Conservation (phyloP, 2,329 filamentous ascomycete species). For the Microdochium paspali region DNA sequence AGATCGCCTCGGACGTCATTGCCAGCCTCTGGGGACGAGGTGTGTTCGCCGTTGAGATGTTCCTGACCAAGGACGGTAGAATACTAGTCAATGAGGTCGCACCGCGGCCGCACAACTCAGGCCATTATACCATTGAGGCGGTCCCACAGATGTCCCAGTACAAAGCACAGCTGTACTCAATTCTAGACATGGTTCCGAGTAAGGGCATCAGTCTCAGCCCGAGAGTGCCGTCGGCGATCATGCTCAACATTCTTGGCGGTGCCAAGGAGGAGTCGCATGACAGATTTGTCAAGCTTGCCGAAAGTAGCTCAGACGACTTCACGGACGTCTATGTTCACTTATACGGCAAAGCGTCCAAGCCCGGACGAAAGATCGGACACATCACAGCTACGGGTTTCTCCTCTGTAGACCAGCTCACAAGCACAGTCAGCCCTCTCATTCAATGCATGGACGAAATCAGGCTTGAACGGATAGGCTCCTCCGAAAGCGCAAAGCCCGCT, state of each 20-base stretch:
- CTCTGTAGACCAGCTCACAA: constrained; percentile 53
- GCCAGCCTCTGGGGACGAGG: constrained; percentile 77
- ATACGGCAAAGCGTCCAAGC: constrained; percentile 84
- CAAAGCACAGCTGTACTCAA: constrained; percentile 78
- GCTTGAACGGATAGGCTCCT: constrained; percentile 37
- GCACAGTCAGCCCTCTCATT: constrained; percentile 58
- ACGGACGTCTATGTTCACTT: constrained; percentile 62
- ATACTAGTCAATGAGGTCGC: constrained; percentile 83
- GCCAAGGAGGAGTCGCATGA: constrained; percentile 54
- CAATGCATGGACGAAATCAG: constrained; percentile 51
- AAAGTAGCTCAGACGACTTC: constrained; percentile 29
- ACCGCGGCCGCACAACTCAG: constrained; percentile 77
- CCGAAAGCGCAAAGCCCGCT: constrained; percentile 24
- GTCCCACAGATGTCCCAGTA: constrained; percentile 83
- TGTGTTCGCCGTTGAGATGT: constrained; percentile 96
- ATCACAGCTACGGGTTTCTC: constrained; percentile 69
- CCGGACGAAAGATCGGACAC: constrained; percentile 90
- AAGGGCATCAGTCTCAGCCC: constrained; percentile 45
- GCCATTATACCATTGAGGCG: constrained; percentile 91
- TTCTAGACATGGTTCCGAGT: constrained; percentile 57
- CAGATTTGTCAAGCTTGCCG: constrained; percentile 34
- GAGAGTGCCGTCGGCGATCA: constrained; percentile 55
- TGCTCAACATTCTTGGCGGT: constrained; percentile 75
- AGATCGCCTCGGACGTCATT: constrained; percentile 71
- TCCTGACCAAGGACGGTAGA: constrained; percentile 63